These are phyloP conservation scores for Talaromyces sp. DNA, from an alignment of 2,329 filamentous ascomycete species.

Conservation along the genomic window DNA sequence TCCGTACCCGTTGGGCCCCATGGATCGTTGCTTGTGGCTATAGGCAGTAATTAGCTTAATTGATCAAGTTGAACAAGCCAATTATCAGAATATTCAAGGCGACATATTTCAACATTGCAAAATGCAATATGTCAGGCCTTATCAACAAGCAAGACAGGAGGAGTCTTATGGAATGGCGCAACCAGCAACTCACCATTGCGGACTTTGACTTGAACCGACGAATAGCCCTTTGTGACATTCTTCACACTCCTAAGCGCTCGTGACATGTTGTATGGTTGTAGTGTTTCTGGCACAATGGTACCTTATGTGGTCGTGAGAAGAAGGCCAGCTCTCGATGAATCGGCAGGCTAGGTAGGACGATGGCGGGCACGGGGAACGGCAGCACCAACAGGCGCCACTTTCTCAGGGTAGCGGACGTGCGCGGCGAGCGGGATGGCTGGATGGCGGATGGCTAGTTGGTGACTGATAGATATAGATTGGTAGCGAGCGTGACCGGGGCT, in stretches of 20 bases:
- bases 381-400: constrained; percentile 10
- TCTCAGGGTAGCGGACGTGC: neutral
- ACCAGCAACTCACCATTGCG: constrained; percentile 70
- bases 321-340: constrained; percentile 14
- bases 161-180: constrained; percentile 2
- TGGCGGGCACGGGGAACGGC: constrained; percentile 1
- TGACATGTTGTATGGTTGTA: constrained; percentile 61
- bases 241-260: constrained; percentile 97
- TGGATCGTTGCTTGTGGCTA: constrained; percentile 96
- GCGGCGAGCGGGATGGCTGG: neutral
- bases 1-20: constrained; percentile 98
- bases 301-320: neutral
- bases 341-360: neutral
- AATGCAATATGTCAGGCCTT: neutral
- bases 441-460: neutral
- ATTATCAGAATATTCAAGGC: neutral
- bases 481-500: neutral
- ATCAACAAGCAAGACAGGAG: neutral
- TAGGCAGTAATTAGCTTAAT: constrained; percentile 16
- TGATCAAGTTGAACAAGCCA: neutral
- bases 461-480: neutral
- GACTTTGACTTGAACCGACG: constrained; percentile 93
- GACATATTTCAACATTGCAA: neutral
- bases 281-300: neutral
- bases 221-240: constrained; percentile 99